Evolutionary conservation across 768 basidiomycete species (phyloP).

Genomic region (Arthromyces matolae): DNA sequence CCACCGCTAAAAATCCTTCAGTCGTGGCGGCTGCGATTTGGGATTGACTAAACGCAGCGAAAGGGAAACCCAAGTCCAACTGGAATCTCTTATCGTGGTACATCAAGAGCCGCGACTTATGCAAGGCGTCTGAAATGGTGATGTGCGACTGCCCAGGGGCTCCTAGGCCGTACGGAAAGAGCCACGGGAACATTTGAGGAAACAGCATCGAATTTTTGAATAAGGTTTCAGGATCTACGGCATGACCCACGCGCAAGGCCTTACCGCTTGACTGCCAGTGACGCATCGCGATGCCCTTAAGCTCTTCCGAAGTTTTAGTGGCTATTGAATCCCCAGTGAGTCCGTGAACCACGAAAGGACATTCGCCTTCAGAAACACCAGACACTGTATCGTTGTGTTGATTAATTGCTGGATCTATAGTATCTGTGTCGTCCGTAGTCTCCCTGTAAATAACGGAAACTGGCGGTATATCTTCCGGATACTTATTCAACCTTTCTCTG

Average conservation of each 20-base stretch:
- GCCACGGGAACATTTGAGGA: slow-evolving; percentile 39
- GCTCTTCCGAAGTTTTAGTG: slow-evolving; percentile 13
- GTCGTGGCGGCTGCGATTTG: slow-evolving; percentile 29
- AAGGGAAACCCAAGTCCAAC: slow-evolving; percentile 30
- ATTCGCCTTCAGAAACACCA: slow-evolving; percentile 26
- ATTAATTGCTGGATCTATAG: slow-evolving; percentile 2
- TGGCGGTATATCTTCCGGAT: slow-evolving; percentile 20
- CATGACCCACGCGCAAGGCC: slow-evolving; percentile 26
- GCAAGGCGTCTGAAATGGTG: slow-evolving; percentile 14
- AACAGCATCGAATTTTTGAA: slow-evolving; percentile 33
- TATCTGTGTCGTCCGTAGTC: background rate
- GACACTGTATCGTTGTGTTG: slow-evolving; percentile 13
- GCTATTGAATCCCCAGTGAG: slow-evolving; percentile 24
- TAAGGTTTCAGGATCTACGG: slow-evolving; percentile 17
- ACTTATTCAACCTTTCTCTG: slow-evolving; percentile 20
- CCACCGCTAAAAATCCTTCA: slow-evolving; percentile 25
- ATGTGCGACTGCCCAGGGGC: slow-evolving; percentile 12
- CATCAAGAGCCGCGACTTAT: slow-evolving; percentile 26
- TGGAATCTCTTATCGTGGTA: slow-evolving; percentile 40
- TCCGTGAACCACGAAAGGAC: slow-evolving; percentile 36
- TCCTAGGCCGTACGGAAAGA: slow-evolving; percentile 37
- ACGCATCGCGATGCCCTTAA: slow-evolving; percentile 22
- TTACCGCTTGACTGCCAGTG: slow-evolving; percentile 22
- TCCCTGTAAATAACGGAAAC: slow-evolving; percentile 21
- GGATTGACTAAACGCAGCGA: slow-evolving; percentile 37